These are phyloP conservation scores for Candida rishiriensis DNA, from an alignment of 805 yeast species.

Conservation along the genomic window DNA sequence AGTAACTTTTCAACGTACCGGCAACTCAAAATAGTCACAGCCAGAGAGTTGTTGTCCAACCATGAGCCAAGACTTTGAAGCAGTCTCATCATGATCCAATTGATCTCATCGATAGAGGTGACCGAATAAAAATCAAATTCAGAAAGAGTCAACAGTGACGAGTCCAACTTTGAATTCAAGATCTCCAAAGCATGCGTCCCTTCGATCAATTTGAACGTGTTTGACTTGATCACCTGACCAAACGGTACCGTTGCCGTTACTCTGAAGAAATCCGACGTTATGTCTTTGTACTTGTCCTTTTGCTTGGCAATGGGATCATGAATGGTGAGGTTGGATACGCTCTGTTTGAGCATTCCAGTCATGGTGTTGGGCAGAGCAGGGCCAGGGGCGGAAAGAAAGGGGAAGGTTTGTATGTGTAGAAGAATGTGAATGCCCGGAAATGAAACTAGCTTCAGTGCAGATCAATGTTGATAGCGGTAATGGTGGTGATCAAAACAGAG, in stretches of 20 bases:
- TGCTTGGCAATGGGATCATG: not conserved
- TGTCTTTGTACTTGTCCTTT: slow-evolving; percentile 36
- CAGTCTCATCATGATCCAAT: slow-evolving; percentile 50
- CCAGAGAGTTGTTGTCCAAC: slow-evolving; percentile 69
- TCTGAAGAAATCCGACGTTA: slow-evolving; percentile 48
- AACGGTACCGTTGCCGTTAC: slow-evolving; percentile 30
- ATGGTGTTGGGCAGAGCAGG: not conserved
- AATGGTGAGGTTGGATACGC: not conserved
- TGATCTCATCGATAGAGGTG: slow-evolving; percentile 34
- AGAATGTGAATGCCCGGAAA: too few species aligned
- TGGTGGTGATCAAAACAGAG: too few species aligned
- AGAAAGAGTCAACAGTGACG: slow-evolving; percentile 56
- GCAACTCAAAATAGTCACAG: slow-evolving; percentile 76
- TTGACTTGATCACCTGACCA: slow-evolving; percentile 55
- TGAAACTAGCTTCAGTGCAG: too few species aligned
- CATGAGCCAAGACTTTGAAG: slow-evolving; percentile 59
- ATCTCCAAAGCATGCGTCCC: slow-evolving; percentile 88
- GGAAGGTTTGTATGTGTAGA: too few species aligned
- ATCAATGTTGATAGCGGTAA: too few species aligned
- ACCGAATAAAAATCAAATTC: slow-evolving; percentile 40
- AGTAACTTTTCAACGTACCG: slow-evolving; percentile 44
- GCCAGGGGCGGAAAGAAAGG: too few species aligned
- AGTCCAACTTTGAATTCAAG: slow-evolving; percentile 67
- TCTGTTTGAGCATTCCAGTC: not conserved
- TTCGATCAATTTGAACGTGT: slow-evolving; percentile 63